Evolutionary conservation across 2,329 filamentous ascomycete species (phyloP), one percentile per base, ranked within the genome.

Genomic region (Pseudogymnoascus sp.): DNA sequence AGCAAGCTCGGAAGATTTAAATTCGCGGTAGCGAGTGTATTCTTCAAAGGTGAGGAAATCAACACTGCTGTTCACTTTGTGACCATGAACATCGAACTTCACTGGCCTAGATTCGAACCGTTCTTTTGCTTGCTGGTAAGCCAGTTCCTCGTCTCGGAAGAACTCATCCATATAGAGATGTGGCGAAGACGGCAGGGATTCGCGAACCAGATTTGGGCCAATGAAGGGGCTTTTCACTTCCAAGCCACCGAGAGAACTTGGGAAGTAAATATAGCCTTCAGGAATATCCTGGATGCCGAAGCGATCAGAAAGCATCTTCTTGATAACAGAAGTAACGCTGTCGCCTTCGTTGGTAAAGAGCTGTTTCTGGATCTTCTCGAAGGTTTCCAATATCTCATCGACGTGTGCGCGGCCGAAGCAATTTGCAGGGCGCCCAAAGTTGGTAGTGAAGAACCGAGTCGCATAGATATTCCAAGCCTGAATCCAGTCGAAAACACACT

Each of bases 381-480:
- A 78, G 0, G 81, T 81, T 4, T 75, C 71, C 63, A 85, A 75
- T 51, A 83, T 79, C 75, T 79, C 80, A 66, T 84, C 79, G 63
- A 85, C 79, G 69, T 85, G 83, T 31, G 76, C 73, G 16, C 77
- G 77, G 1, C 81, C 81, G 65, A 84, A 83, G 67, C 80, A 83
- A 62, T 80, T 75, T 34, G 81, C 79, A 2, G 83, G 79, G 63
- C 78, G 78, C 7, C 79, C 82, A 66, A 85, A 85, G 68, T 85
- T 85, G 67, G 79, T 81, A 63, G 75, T 75, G 69, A 86, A 84
- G 72, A 85, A 86, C 1, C 79, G 77, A 13, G 75, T 77, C 36
- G 82, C 79, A 70, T 85, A 85, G 57, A 77, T 79, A 68, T 86
- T 86, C 78, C 83, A 86, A 1, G 81, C 82, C 66, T 85, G 79